Evolutionary conservation across 1,139 yeast genomes (phyloP).

Genomic region (Spencermartinsiella ligniputridi): DNA sequence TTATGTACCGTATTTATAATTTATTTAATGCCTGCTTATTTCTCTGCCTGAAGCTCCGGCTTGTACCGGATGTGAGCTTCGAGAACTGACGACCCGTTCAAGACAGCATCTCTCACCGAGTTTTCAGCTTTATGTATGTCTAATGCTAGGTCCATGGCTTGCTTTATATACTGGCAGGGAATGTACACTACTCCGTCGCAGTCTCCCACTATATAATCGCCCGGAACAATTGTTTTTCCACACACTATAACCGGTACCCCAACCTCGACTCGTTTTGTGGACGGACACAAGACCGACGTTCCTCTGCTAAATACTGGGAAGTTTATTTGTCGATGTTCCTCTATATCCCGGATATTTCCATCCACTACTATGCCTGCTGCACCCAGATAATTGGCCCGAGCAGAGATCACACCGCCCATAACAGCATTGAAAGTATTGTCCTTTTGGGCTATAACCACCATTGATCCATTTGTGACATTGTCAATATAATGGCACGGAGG

Average conservation of each 20-base stretch:
- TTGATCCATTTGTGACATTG: slow-evolving; percentile 48
- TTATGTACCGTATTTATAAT: too few relatives aligned
- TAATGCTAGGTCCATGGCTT: slow-evolving; percentile 33
- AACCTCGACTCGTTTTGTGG: slow-evolving; percentile 55
- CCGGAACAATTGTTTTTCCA: slow-evolving; percentile 45
- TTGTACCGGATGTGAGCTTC: slow-evolving; percentile 5
- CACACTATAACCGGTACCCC: slow-evolving; percentile 62
- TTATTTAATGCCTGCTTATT: too few relatives aligned
- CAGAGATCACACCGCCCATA: slow-evolving; percentile 78
- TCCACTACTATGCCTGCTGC: slow-evolving; percentile 76
- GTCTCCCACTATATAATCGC: slow-evolving; percentile 45
- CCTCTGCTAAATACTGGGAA: slow-evolving; percentile 78
- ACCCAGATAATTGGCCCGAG: slow-evolving; percentile 65
- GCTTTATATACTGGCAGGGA: slow-evolving; percentile 29
- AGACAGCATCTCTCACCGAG: slow-evolving; percentile 59
- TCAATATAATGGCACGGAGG: slow-evolving; percentile 55
- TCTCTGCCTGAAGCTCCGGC: slow-evolving; percentile 6
- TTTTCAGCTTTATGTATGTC: slow-evolving; percentile 54
- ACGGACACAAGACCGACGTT: slow-evolving; percentile 65
- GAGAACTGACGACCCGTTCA: slow-evolving; percentile 44
- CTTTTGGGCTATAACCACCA: slow-evolving; percentile 49
- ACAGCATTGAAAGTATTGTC: slow-evolving; percentile 58
- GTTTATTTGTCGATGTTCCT: slow-evolving; percentile 62
- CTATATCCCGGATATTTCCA: slow-evolving; percentile 77
- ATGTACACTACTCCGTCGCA: slow-evolving; percentile 36